Evolutionary conservation across 2,329 filamentous ascomycete genomes (phyloP), one percentile per base, ranked within the genome.

Genomic region (Aspergillus melleus): DNA sequence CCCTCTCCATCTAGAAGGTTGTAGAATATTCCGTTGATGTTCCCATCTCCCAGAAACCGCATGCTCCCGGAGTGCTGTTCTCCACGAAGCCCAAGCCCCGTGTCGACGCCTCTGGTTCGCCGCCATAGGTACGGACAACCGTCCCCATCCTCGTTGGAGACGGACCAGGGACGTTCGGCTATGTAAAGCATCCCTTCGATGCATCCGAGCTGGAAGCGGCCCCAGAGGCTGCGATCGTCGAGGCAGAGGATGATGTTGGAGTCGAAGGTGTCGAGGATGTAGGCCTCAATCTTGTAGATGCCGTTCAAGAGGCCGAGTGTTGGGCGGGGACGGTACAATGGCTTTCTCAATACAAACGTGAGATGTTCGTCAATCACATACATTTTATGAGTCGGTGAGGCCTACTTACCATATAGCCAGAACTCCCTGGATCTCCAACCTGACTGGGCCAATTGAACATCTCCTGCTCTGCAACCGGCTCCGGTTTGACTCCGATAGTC

Each of bases 151-250:
- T 53, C 39, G 47, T 44, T 29, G n/a, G 54, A 49, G 32, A 59
- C 29, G 12, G 20, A n/a, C 50, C 36, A 55, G 12, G 57, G 54
- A 19, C 57, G 54, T 22, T 55, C 46, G 1, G 30, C 29, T 51
- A 62, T 55, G 16, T 57, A 60, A 32, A 60, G 50, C 22, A 62
- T 36, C 3, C 54, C 60, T 26, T 57, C 50, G 12, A 62, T 36
- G 10, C 52, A 22, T 8, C 54, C 60, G 6, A 58, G 42, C 32
- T 60, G 52, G 10, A 42, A 42, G 12, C 49, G 39, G 24, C 49
- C 52, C 36, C 57, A 58, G 20, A 62, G 52, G 24, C 52, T 53
- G 16, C 26, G 49, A 5, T 19, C n/a, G 11, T 55, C 54, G 14
- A 62, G 44, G 20, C 54, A 57, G 36, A 62, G 42, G 2, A 39